Percentiles rank a stretch among this genome's conserved stretches.
These are phyloP conservation scores for Arachnomyces sp. DNA, from an alignment of 2,329 filamentous ascomycete genomes.

Conservation along the genomic window DNA sequence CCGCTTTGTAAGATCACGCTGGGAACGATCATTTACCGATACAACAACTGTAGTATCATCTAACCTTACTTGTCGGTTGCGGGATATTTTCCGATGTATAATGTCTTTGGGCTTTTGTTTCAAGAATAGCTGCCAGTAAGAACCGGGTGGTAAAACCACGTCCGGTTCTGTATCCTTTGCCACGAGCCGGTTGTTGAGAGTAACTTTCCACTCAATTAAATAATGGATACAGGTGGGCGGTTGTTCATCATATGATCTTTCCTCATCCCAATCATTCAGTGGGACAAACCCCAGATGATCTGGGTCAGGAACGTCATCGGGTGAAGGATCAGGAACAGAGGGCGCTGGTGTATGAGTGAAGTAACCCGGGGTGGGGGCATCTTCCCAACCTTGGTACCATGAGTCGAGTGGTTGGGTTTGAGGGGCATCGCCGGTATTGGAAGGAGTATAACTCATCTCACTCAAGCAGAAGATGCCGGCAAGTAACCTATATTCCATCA, in stretches of 20 bases:
- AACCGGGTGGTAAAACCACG: constrained; percentile 9
- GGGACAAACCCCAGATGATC: too few species aligned
- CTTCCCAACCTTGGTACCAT: too few species aligned
- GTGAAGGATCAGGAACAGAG: too few species aligned
- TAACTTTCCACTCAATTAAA: constrained; percentile 15
- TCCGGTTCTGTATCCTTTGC: constrained; percentile 12
- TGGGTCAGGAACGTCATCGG: too few species aligned
- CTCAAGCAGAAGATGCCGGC: too few species aligned
- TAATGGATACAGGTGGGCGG: constrained; percentile 9
- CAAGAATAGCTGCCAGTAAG: constrained; percentile 7
- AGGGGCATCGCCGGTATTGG: too few species aligned
- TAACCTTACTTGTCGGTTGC: background rate
- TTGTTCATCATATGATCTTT: constrained; percentile 12
- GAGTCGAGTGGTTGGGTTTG: too few species aligned
- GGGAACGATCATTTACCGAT: constrained; percentile 13
- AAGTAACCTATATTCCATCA: too few species aligned
- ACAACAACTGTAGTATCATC: background rate
- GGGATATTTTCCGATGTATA: background rate
- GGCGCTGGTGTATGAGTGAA: too few species aligned
- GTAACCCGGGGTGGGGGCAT: too few species aligned
- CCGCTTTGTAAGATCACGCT: constrained; percentile 22
- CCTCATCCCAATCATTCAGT: constrained; percentile 13
- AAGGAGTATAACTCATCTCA: too few species aligned
- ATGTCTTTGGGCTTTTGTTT: background rate
- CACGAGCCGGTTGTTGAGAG: constrained; percentile 11